These are phyloP conservation scores for Fragilaria crotonensis DNA, from an alignment of 108 stramenopile species.

Conservation along the genomic window DNA sequence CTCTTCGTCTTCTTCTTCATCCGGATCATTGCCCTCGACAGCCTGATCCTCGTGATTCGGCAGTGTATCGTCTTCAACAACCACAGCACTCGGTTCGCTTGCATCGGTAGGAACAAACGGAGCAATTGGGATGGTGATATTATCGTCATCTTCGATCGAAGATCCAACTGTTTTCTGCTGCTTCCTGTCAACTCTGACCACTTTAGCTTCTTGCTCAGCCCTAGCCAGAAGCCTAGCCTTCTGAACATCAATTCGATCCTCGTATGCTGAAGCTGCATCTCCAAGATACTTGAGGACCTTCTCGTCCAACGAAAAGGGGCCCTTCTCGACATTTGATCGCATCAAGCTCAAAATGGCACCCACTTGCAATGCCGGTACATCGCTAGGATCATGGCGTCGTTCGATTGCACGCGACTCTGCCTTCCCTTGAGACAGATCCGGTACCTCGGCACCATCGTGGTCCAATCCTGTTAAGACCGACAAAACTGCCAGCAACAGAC, in stretches of 20 bases:
- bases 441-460: not conserved
- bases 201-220: not conserved
- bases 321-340: not conserved
- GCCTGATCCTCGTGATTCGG: not conserved
- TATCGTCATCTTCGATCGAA: not conserved
- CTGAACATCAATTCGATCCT: slow-evolving; percentile 69
- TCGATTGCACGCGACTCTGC: not conserved
- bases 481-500: slow-evolving; percentile 50
- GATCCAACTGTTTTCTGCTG: not conserved
- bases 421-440: not conserved
- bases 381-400: slow-evolving; percentile 10
- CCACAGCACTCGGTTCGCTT: not conserved
- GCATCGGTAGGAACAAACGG: not conserved
- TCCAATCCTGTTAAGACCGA: slow-evolving; percentile 29
- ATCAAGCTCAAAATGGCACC: slow-evolving; percentile 27
- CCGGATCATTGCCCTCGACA: not conserved
- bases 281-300: slow-evolving; percentile 50
- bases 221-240: slow-evolving; percentile 34
- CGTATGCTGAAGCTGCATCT: slow-evolving; percentile 57
- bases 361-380: slow-evolving; percentile 35
- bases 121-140: not conserved
- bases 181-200: not conserved
- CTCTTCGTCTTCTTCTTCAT: slow-evolving; percentile 1
- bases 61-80: not conserved
- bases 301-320: slow-evolving; percentile 27